Evolutionary conservation across 768 basidiomycete genomes (phyloP), one percentile per base, ranked within the genome.

Genomic region (Clathrus columnatus): DNA sequence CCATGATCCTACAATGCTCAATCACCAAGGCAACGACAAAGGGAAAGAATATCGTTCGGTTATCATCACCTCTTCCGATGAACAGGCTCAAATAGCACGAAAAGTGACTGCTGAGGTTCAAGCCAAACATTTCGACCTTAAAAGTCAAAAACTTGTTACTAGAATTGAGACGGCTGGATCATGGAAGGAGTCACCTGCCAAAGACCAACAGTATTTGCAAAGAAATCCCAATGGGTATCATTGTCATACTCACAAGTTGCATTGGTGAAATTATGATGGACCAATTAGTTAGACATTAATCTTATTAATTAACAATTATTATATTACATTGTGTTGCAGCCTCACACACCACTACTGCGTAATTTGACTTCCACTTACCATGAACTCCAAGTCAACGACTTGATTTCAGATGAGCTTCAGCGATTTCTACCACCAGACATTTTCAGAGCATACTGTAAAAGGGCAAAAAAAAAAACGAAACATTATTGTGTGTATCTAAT

Each of bases 31-130:
- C 24, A 74, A 63, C 1, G 91, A 95, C 62, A 65, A 64, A 2
- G 92, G 93, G n/a, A 81, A 82, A 23, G 90, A 97, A 70, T 97
- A 97, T 67, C 90, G 95, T 49, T 93, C 92, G 1, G 90, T 82
- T 11, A 95, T 98, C 65, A 97, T 93, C 70, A 85, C 81, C 14
- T 72, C 86, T 62, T 78, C 81, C 0, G 74, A 78, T 0, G 88
- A 87, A 61, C 95, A 97, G 66, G 71, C 72, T 36, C 65, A 73
- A 28, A 79, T 82, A 55, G 95, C 93, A 2, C 73, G 82, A 62
- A 77, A 81, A 20, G 83, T 97, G 2, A 92, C 87, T 0, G 77
- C 77, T 29, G 87, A 94, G 66, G 81, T 97, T 1, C 87, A 94
- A 68, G 81, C 77, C 53, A 87, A 87, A 67, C 80, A 94, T 66